Base-by-base conservation (phyloP, 768 basidiomycete genomes). In the Trametes gibbosa region DNA sequence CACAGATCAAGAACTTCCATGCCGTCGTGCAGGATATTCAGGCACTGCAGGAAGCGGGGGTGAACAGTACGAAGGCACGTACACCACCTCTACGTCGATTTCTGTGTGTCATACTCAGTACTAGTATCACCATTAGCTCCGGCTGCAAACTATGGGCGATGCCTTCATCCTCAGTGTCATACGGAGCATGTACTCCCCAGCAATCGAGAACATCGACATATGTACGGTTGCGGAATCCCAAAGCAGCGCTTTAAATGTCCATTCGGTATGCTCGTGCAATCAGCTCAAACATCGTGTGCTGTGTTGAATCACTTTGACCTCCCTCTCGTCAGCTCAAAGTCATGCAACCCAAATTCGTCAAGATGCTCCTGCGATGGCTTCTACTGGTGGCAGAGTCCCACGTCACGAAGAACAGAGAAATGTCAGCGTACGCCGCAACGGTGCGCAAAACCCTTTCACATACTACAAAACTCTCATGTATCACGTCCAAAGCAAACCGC, bases 1-100 rank as follows among this genome's bases (percentile, higher is more conserved):
- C 6, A 8, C 21, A 23, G 12, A 8, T 13, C 19, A 21, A n/a
- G 21, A 21, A 23, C 19, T 8, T 13, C 19, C 21, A 45, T 39
- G 17, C 43, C 12, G 21, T 24, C 12, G 14, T 24, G 2, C 42
- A 13, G 21, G 43, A 23, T 21, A 13, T 2, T 5, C 43, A 62
- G 61, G 19, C 50, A 6, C 41, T 61, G 58, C n/a, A 46, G 5
- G 50, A 68, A 49, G 69, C 67, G 17, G 69, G 72, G 56, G 72
- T 72, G 16, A 77, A 75, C 13, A 23, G 10, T 19, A 24, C 40
- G 72, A 73, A 45, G 71, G 69, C 34, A 79, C 78, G 63, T 69
- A 65, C n/a, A 14, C 29, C 13, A 27, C 14, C 14, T 4, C 27
- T 19, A 27, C 14, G 46, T 5, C 27, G 1, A 10, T 17, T 3